Evolutionary conservation across 2,329 filamentous ascomycete species (phyloP).

Genomic region (Exophiala phaeomuriformis): DNA sequence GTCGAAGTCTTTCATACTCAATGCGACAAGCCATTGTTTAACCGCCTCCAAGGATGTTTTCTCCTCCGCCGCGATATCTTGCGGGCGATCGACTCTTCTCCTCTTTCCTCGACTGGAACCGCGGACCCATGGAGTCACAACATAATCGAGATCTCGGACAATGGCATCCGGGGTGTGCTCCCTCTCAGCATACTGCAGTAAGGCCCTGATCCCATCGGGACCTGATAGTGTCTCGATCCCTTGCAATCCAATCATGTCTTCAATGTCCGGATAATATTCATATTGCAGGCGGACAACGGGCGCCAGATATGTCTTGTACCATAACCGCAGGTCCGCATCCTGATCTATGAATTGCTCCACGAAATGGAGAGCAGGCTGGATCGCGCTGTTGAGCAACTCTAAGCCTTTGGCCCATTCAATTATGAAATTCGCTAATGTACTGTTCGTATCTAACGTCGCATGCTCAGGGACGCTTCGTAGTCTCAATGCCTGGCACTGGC

Average conservation of each 20-base stretch:
- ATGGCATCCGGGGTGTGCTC: conserved; percentile 32
- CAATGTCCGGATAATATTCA: conserved; percentile 53
- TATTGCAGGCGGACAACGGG: conserved; percentile 54
- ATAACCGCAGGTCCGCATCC: conserved; percentile 48
- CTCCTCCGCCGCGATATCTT: conserved; percentile 22
- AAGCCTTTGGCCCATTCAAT: conserved; percentile 55
- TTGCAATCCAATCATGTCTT: conserved; percentile 42
- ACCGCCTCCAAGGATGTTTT: conserved; percentile 49
- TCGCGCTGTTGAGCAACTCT: conserved; percentile 51
- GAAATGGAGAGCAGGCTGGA: conserved; percentile 50
- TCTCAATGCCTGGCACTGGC: conserved; percentile 11
- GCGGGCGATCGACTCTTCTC: conserved; percentile 39
- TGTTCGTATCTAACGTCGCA: conserved; percentile 13
- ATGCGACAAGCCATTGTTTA: conserved; percentile 53
- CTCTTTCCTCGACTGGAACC: conserved; percentile 50
- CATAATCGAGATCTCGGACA: conserved; percentile 49
- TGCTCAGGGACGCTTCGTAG: conserved; percentile 12
- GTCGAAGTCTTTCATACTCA: conserved; percentile 45
- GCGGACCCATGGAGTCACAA: conserved; percentile 59
- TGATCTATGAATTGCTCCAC: conserved; percentile 51
- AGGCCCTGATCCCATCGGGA: conserved; percentile 45
- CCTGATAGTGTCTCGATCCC: conserved; percentile 48
- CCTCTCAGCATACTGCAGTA: conserved; percentile 42
- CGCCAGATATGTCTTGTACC: conserved; percentile 54
- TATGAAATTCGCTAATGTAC: conserved; percentile 44